Evolutionary conservation across 331 rosid species (phyloP).

Genomic region (Pyracantha coccinea): DNA sequence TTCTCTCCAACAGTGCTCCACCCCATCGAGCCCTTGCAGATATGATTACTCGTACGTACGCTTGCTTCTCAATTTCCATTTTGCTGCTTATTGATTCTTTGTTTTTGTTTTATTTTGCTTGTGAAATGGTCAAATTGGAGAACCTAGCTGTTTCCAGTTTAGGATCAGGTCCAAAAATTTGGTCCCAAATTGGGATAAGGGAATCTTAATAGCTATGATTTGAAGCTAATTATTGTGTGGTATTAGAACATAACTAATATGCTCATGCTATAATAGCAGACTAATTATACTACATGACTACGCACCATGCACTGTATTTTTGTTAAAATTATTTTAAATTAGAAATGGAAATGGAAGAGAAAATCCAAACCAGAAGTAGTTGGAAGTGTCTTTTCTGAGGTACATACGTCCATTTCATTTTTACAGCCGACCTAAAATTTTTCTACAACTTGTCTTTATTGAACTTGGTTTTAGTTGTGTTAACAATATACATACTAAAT

Average conservation of each 20-base stretch:
- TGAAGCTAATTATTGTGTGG: too few relatives aligned
- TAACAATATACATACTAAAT: background rate
- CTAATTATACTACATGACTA: too few relatives aligned
- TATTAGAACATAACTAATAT: too few relatives aligned
- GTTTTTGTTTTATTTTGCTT: background rate
- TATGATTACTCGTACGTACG: conserved; percentile 47
- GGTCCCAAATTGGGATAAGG: background rate
- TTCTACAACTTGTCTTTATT: conserved; percentile 2
- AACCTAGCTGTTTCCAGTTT: background rate
- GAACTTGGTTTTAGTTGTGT: conserved; percentile 8
- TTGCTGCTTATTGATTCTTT: background rate
- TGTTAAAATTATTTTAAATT: background rate
- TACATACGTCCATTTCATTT: conserved; percentile 9
- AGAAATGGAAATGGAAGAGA: background rate
- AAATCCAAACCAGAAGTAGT: conserved; percentile 18
- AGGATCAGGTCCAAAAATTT: background rate
- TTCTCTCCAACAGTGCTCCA: conserved; percentile 33
- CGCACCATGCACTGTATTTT: too few relatives aligned
- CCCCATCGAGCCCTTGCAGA: conserved; percentile 41
- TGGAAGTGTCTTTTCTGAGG: conserved; percentile 20
- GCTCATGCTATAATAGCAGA: too few relatives aligned
- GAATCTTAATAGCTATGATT: too few relatives aligned
- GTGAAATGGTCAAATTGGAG: background rate
- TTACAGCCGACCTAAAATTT: conserved; percentile 11
- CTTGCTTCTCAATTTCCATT: too few relatives aligned